Base-by-base conservation (phyloP, 2,329 filamentous ascomycete species). In the Chaetomium globosum region DNA sequence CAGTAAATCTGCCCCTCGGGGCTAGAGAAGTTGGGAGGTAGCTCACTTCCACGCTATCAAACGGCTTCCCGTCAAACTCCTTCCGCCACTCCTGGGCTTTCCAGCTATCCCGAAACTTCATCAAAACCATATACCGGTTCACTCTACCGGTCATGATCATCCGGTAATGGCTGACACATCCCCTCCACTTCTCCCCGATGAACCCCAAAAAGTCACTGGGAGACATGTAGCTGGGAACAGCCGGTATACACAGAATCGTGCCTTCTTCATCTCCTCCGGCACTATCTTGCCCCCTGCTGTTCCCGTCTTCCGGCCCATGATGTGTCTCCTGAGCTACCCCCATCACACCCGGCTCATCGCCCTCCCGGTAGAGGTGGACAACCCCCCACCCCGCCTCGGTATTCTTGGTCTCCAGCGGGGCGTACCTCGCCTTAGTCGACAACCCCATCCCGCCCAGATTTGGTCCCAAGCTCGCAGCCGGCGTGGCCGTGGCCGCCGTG, bases 41-140 rank as follows among this genome's bases (percentile, higher is more conserved):
- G 71, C 75, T 71, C 79, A 92, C 91, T 83, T 96, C 92, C 83
- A 96, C 92, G 66, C 87, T 89, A 73, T 96, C 97, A 75, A 98
- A 98, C 0, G 94, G 85, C 75, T 91, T 95, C 21, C 95, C 95
- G 76, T 98, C 95, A 83, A 94, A 97, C 71, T 92, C 89, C 67
- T 83, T 87, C 73, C 91, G 89, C 89, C 94, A 99, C 59, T 87
- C 84, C 71, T 83, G 87, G 16, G 95, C 95, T 68, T 86, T 87
- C 72, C 85, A 86, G 33, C 85, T 85, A 69, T 90, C 88, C 56
- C 92, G 85, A 75, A 98, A 97, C 79, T 97, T 97, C 85, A 99
- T 90, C 67, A 99, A 82, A 30, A 96, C 94, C 82, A 99, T 90
- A 79, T 98, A 98, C 67, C 93, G 87, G 77, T 96, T 97, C 76